phyloP scores from a whole-genome alignment of 2,329 filamentous ascomycete species.

The Plectosphaerella sp. region DNA sequence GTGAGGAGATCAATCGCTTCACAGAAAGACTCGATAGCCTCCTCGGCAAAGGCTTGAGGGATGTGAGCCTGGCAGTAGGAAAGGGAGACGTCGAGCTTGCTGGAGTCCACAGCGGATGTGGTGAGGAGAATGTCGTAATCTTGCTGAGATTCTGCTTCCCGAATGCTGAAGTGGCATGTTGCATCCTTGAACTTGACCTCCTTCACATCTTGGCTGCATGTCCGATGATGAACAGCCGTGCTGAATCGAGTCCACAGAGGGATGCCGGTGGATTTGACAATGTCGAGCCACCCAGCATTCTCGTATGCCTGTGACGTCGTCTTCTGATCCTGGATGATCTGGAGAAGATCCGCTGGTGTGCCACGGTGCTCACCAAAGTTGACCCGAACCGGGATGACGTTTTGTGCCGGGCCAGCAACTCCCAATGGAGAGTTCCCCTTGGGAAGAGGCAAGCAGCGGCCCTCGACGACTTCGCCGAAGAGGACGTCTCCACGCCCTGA shows the following conservation, averaged over 20 bases:
- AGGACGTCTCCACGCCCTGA: slow-evolving; percentile 46
- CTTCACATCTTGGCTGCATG: slow-evolving; percentile 31
- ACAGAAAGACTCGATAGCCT: slow-evolving; percentile 40
- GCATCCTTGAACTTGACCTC: slow-evolving; percentile 40
- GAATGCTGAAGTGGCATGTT: slow-evolving; percentile 37
- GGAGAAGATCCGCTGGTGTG: slow-evolving; percentile 44
- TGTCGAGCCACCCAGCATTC: slow-evolving; percentile 44
- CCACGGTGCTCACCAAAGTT: slow-evolving; percentile 36
- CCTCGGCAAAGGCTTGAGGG: slow-evolving; percentile 33
- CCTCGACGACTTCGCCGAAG: slow-evolving; percentile 50
- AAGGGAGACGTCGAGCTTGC: slow-evolving; percentile 36
- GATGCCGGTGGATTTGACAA: slow-evolving; percentile 33
- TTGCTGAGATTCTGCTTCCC: slow-evolving; percentile 34
- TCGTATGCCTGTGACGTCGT: slow-evolving; percentile 43
- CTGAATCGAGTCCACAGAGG: slow-evolving; percentile 49
- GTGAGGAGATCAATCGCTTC: slow-evolving; percentile 41
- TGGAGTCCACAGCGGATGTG: slow-evolving; percentile 31
- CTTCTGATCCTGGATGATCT: slow-evolving; percentile 44
- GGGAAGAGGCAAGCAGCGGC: slow-evolving; percentile 36
- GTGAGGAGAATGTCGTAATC: slow-evolving; percentile 40
- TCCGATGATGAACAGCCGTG: slow-evolving; percentile 48
- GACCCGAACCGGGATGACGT: slow-evolving; percentile 44
- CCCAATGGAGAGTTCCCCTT: slow-evolving; percentile 51
- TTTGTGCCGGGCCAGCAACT: slow-evolving; percentile 42
- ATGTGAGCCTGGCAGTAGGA: slow-evolving; percentile 42